phyloP scores from a whole-genome alignment of 2,329 filamentous ascomycete species.

The Colletotrichum nymphaeae region DNA sequence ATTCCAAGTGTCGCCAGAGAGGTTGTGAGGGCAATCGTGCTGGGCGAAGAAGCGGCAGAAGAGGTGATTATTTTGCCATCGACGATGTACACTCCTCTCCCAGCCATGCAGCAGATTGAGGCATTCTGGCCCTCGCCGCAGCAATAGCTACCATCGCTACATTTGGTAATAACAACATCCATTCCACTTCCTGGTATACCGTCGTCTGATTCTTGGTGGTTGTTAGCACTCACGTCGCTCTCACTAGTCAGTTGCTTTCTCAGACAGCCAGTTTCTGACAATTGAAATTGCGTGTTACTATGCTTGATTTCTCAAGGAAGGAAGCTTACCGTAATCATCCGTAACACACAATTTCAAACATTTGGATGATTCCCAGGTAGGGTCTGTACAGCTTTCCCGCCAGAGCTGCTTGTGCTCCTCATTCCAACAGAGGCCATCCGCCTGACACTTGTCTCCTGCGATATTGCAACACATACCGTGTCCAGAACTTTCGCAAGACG shows the following conservation, averaged over 20 bases:
- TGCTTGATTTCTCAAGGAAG: not conserved
- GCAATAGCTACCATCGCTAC: not conserved
- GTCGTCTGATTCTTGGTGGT: too few relatives aligned
- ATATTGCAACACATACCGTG: constrained; percentile 30
- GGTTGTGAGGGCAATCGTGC: not conserved
- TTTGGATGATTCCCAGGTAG: constrained; percentile 37
- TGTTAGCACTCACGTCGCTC: too few relatives aligned
- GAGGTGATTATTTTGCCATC: not conserved
- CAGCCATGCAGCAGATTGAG: not conserved
- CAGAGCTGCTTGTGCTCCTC: constrained; percentile 19
- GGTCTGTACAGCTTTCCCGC: constrained; percentile 40
- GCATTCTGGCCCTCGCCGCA: not conserved
- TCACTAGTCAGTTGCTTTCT: too few relatives aligned
- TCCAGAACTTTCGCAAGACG: constrained; percentile 11
- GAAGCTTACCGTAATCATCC: constrained; percentile 2
- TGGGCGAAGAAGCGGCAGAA: not conserved
- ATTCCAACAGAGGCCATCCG: constrained; percentile 25
- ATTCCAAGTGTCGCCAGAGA: not conserved
- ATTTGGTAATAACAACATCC: not conserved
- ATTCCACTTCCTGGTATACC: not conserved
- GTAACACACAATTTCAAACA: constrained; percentile 39
- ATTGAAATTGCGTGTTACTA: not conserved
- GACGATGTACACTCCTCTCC: not conserved
- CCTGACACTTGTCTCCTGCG: constrained; percentile 11
- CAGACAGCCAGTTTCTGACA: too few relatives aligned